Conservation (phyloP, 2,329 filamentous ascomycete species). For the Parastagonospora avenae region DNA sequence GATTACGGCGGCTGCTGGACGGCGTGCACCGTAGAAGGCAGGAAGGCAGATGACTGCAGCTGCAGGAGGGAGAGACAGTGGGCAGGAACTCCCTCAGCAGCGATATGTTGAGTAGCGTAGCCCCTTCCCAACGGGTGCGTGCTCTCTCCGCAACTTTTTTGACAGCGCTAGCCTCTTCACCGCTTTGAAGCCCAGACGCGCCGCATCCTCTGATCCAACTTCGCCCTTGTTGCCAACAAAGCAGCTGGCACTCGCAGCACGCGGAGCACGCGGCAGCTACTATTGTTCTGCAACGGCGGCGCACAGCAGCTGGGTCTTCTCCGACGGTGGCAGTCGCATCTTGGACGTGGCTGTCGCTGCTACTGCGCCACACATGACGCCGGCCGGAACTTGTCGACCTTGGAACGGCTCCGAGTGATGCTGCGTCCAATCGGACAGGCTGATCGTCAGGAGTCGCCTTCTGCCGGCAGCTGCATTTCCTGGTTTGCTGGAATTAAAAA, state of each 20-base stretch:
- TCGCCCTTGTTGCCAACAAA: neutral
- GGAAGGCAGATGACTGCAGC: neutral
- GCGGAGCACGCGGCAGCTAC: too few relatives aligned
- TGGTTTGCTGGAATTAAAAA: too few relatives aligned
- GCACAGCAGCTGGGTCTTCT: too few relatives aligned
- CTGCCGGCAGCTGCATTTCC: neutral
- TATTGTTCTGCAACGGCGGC: neutral
- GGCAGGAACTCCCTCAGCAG: neutral
- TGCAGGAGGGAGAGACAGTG: neutral
- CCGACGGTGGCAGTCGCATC: too few relatives aligned
- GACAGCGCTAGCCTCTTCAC: conserved; percentile 19
- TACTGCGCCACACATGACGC: too few relatives aligned
- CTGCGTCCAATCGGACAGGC: neutral
- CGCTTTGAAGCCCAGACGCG: conserved; percentile 4
- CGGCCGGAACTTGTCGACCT: too few relatives aligned
- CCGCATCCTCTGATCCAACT: neutral
- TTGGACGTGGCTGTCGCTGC: too few relatives aligned
- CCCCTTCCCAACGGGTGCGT: conserved; percentile 18
- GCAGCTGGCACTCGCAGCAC: neutral
- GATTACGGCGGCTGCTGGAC: neutral
- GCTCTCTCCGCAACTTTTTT: conserved; percentile 24
- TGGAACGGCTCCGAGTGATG: too few relatives aligned
- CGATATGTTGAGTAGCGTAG: neutral
- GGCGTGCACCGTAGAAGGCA: neutral
- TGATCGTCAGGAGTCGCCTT: neutral